Evolutionary conservation across 148 eudicot species (phyloP).

Genomic region (Euryodendron excelsum): DNA sequence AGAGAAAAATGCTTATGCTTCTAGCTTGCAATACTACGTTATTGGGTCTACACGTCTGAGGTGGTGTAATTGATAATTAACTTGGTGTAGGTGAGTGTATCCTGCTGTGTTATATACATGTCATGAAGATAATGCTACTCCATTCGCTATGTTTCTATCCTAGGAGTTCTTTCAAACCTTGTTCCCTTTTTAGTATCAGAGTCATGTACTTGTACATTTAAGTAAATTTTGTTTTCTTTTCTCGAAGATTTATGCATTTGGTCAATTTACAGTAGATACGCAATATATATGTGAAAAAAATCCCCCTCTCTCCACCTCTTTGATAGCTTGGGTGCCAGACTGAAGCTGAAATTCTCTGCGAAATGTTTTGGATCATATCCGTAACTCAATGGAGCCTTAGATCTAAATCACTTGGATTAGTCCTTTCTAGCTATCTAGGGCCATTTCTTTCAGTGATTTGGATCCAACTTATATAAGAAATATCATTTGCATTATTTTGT

Average conservation of each 20-base stretch:
- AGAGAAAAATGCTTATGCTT: not conserved
- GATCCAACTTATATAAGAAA: not conserved
- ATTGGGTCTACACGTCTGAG: not conserved
- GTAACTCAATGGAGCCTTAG: too few species aligned
- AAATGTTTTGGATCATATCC: too few species aligned
- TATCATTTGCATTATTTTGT: not conserved
- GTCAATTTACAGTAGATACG: not conserved
- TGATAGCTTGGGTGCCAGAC: too few species aligned
- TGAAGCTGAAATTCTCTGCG: not conserved
- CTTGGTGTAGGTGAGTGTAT: not conserved
- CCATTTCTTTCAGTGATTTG: not conserved
- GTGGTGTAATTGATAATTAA: not conserved
- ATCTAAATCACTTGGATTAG: too few species aligned
- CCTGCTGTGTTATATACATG: not conserved
- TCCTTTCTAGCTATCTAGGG: not conserved
- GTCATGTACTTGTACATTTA: not conserved
- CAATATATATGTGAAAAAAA: not conserved
- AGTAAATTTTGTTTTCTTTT: not conserved
- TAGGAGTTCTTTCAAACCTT: too few species aligned
- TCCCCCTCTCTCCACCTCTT: not conserved
- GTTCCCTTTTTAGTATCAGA: not conserved
- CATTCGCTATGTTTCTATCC: too few species aligned
- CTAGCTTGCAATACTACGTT: not conserved
- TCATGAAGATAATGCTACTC: too few species aligned
- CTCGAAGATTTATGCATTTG: not conserved